Evolutionary conservation across 1,139 yeast genomes (phyloP), one percentile per base, ranked within the genome.

Genomic region (Suhomyces bribrorum): DNA sequence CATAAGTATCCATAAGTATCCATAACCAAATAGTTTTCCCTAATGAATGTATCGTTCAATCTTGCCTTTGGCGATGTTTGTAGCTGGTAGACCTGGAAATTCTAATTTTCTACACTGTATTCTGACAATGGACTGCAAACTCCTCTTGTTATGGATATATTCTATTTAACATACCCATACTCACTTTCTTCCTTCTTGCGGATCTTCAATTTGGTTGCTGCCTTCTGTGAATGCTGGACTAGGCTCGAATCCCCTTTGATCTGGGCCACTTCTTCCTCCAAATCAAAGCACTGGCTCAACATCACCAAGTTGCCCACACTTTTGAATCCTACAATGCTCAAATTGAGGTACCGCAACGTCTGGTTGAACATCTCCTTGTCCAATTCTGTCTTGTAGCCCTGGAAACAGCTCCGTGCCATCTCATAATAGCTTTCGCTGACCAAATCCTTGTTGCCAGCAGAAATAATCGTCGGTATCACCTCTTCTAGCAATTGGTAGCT

Each of bases 241-340:
- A 75, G 51, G 14, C 29, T 34, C 3, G 64, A 70, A 5, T 49
- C 47, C 8, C 66, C 54, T 2, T 45, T 30, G 27, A 52, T 44
- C 25, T 43, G 38, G 9, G 66, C 70, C 47, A 77, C 57, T 46
- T 63, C 58, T n/a, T 54, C 37, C 44, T 68, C 72, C 15, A 68
- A 51, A 32, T 55, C 50, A 38, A 66, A 66, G 35, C 72, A 62
- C 36, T 52, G 47, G 16, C 50, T 41, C 8, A 57, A 62, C 63
- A 53, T 62, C 50, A 44, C 57, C 23, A 64, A 49, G 43, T 65
- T 54, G 14, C 47, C 55, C 31, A 66, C 52, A 31, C 52, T 56
- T 32, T 66, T 69, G 51, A 66, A 76, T 1, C 79, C 77, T 4
- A 61, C 54, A n/a, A 77, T 66, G 12, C 80, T 57, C 5, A 58